Conservation (phyloP, 1,139 yeast genomes). For the Pichia sp. region DNA sequence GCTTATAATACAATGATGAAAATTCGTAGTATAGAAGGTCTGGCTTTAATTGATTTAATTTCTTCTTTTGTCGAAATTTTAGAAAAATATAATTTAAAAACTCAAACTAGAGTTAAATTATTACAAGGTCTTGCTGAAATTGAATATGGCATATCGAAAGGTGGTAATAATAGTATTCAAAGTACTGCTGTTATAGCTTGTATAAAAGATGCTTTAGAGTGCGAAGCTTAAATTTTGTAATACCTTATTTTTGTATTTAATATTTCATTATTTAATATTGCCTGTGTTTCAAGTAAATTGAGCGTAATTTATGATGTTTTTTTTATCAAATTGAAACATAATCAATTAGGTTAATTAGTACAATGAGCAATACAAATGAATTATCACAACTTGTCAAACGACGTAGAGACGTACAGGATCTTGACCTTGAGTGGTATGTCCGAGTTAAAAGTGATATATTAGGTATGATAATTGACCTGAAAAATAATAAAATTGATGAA, state of each 20-base stretch:
- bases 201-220: constrained; percentile 53
- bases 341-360: too few species aligned
- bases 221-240: constrained; percentile 18
- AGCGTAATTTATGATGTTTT: background rate
- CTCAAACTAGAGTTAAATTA: constrained; percentile 54
- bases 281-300: background rate
- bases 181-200: constrained; percentile 88
- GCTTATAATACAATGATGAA: constrained; percentile 59
- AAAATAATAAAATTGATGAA: constrained; percentile 14
- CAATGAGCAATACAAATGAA: constrained; percentile 11
- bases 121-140: constrained; percentile 73
- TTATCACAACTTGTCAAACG: constrained; percentile 22
- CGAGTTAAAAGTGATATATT: constrained; percentile 20
- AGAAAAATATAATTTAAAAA: constrained; percentile 57
- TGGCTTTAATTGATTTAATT: constrained; percentile 82
- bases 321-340: background rate
- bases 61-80: constrained; percentile 69
- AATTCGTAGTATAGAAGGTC: constrained; percentile 67
- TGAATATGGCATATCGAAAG: constrained; percentile 85
- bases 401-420: constrained; percentile 26
- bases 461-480: constrained; percentile 13
- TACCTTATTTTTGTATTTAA: background rate
- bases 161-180: constrained; percentile 89
- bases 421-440: constrained; percentile 25
- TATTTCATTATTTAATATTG: too few species aligned